Base-by-base conservation (phyloP, 1,139 yeast species). In the Diutina catenulata region DNA sequence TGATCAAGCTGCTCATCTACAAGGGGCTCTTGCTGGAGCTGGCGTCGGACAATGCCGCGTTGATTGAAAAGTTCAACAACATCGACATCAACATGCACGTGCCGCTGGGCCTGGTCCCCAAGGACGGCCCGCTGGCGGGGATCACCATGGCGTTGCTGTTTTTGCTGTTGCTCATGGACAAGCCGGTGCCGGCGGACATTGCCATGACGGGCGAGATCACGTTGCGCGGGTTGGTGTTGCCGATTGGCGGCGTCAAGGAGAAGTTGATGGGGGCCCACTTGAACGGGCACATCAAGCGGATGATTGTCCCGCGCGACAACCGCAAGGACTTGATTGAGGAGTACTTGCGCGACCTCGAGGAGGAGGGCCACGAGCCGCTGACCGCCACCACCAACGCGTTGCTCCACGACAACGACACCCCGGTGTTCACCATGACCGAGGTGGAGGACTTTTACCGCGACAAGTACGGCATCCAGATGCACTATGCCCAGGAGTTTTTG, bases 141-240 rank as follows among this genome's bases (percentile, higher is more conserved):
- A 76, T 84, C 33, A 84, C 96, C 3, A 84, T 87, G 76, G 81
- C 95, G 0, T 59, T 86, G 38, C 82, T 87, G 53, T 64, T 87
- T 40, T 60, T 87, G 35, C 84, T 95, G 0, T 62, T 83, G 41
- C 68, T 87, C 3, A 56, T 84, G 39, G 71, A 78, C 43, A 70
- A 68, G 43, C 79, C 87, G 0, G 81, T 86, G 10, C 78, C 82
- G 5, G 57, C 71, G 11, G 68, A 72, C 40, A 61, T 84, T 41
- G 95, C 96, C 41, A 83, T 87, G 95, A 87, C 96, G 0, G 96
- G 96, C 4, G 96, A 87, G 53, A 79, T 87, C 46, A 84, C 95
- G 0, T 65, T 87, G 19, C 67, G 95, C 27, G 95, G 96, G 2
- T 73, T 81, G 49, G 83, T 87, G 0, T 63, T 87, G 39, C 94